Evolutionary conservation across 1,139 yeast genomes (phyloP).

Genomic region (Pichia sp.): DNA sequence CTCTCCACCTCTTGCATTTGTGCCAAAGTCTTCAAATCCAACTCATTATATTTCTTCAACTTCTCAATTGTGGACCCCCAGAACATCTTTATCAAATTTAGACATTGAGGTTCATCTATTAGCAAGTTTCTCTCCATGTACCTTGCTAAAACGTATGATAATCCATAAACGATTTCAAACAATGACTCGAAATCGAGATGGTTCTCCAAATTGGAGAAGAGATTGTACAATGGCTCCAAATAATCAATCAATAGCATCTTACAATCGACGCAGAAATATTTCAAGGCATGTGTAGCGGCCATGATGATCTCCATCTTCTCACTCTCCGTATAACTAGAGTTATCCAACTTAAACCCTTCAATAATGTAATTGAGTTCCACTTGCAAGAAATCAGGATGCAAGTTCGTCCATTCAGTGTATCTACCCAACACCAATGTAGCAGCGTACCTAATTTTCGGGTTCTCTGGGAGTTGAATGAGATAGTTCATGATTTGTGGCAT

Average conservation of each 20-base stretch:
- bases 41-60: slow-evolving; percentile 24
- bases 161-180: slow-evolving; percentile 81
- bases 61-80: slow-evolving; percentile 58
- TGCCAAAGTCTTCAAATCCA: slow-evolving; percentile 14
- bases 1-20: slow-evolving; percentile 24
- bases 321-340: slow-evolving; percentile 8
- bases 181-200: slow-evolving; percentile 60
- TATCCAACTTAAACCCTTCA: slow-evolving; percentile 48
- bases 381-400: slow-evolving; percentile 76
- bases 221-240: slow-evolving; percentile 68
- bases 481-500: slow-evolving; percentile 74
- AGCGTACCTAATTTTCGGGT: slow-evolving; percentile 82
- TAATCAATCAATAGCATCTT: slow-evolving; percentile 57
- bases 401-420: slow-evolving; percentile 91
- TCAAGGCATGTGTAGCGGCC: slow-evolving; percentile 91
- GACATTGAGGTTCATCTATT: slow-evolving; percentile 30
- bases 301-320: slow-evolving; percentile 47
- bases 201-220: slow-evolving; percentile 58
- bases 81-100: slow-evolving; percentile 48
- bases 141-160: slow-evolving; percentile 73
- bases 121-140: slow-evolving; percentile 30
- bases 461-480: slow-evolving; percentile 71
- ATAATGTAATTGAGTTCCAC: slow-evolving; percentile 81
- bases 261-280: slow-evolving; percentile 94
- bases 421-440: slow-evolving; percentile 90